Percentiles rank a stretch among this genome's conserved stretches.
Evolutionary conservation across 2,329 filamentous ascomycete genomes (phyloP).

Genomic region (Diaporthe australafricana): DNA sequence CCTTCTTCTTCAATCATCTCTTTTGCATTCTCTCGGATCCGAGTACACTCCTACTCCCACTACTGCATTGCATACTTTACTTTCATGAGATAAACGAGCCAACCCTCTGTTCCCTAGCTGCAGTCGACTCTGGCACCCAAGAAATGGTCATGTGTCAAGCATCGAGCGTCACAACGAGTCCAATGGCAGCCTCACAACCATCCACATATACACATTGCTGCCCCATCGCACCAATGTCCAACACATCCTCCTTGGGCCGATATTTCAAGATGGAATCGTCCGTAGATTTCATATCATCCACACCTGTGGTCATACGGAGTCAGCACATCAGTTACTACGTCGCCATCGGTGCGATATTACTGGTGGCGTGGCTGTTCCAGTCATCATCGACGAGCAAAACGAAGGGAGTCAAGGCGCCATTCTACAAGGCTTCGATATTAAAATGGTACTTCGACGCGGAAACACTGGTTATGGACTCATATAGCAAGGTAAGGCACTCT

Average conservation of each 20-base stretch:
- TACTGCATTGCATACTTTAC: background rate
- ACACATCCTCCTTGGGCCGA: constrained; percentile 39
- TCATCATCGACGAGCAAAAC: constrained; percentile 44
- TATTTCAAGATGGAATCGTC: constrained; percentile 41
- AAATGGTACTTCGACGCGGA: constrained; percentile 66
- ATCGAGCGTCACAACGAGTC: constrained; percentile 31
- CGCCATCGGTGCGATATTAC: constrained; percentile 49
- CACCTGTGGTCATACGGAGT: constrained; percentile 44
- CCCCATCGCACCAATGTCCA: constrained; percentile 38
- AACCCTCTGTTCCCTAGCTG: background rate
- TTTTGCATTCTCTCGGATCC: background rate
- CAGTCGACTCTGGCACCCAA: background rate
- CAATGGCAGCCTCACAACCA: constrained; percentile 32
- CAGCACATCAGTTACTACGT: constrained; percentile 55
- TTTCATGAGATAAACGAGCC: constrained; percentile 13
- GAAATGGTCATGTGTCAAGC: constrained; percentile 31
- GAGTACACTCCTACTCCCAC: background rate
- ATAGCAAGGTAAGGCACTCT: constrained; percentile 53
- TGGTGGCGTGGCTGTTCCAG: constrained; percentile 54
- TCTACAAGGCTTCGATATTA: constrained; percentile 60
- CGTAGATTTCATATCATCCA: constrained; percentile 42
- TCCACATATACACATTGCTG: constrained; percentile 28
- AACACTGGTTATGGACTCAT: constrained; percentile 59
- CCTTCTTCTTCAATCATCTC: constrained; percentile 5
- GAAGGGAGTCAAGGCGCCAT: constrained; percentile 52